Base-by-base conservation (phyloP, 345 rosid genomes). In the Kandelia obovata region DNA sequence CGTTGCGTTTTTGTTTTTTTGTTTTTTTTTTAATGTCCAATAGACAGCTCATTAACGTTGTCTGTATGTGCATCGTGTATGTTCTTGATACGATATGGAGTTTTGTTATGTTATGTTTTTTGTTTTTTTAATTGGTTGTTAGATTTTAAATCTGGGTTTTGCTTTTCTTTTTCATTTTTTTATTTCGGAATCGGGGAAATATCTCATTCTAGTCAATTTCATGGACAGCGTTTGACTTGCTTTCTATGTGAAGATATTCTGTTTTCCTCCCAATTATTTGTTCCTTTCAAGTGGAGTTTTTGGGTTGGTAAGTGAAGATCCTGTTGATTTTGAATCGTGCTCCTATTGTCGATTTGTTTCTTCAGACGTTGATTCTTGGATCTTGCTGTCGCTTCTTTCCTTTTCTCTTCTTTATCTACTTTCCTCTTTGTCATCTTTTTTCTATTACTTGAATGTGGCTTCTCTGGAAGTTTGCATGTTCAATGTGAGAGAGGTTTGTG, bases 291-390 rank as follows among this genome's bases (percentile, higher is more conserved):
- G 37, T 34, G 37, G 37, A 34, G 37, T 34, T 34, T 34, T 1
- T 1, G 37, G 37, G 37, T 34, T 34, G 37, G 37, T 10, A 34
- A 9, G 17, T 5, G 19, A 37, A 19, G 67, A 62, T 70, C 15
- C 39, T 62, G n/a, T 62, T 53, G 67, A 53, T 53, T 55, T 39
- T n/a, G 13, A 62, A 53, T 62, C 67, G n/a, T 62, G 17, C 23
- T 53, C 26, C 5, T 66, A 43, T 1, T 7, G 7, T 28, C 19
- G 17, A 17, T 15, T 15, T 15, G 47, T 34, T 27, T 47, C 27
- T 69, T 58, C 63, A 39, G 46, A 23, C 2, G 32, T 6, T 59
- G 21, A 5, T 32, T 31, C 49, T 59, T 19, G 23, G 6, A 30
- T 61, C 27, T 20, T 52, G 1, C 13, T 70, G 0, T 30, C 26